Evolutionary conservation across 805 yeast species (phyloP).

Genomic region (Metschnikowia gelsemii): DNA sequence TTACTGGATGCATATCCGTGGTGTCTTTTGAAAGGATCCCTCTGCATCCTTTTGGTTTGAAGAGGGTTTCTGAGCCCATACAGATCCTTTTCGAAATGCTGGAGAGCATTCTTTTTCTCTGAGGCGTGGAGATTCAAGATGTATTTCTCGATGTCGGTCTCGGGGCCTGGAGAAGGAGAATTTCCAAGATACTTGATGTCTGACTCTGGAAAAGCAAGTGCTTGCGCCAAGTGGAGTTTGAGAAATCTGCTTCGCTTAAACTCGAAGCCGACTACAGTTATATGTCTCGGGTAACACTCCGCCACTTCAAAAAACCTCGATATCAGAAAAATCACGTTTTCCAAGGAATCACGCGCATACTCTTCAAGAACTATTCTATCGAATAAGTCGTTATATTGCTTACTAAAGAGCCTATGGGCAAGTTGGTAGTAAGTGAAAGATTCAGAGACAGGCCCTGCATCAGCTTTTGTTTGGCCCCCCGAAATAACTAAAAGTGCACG

Average conservation of each 20-base stretch:
- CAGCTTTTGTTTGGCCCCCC: slow-evolving; percentile 72
- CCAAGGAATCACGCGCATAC: slow-evolving; percentile 76
- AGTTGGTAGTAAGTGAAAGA: slow-evolving; percentile 55
- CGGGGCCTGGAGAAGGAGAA: slow-evolving; percentile 48
- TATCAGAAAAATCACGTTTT: slow-evolving; percentile 65
- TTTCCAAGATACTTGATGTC: slow-evolving; percentile 53
- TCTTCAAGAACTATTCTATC: slow-evolving; percentile 55
- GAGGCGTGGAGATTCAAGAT: slow-evolving; percentile 45
- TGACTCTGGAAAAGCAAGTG: slow-evolving; percentile 42
- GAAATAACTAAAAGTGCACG: slow-evolving; percentile 45
- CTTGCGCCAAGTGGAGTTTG: slow-evolving; percentile 48
- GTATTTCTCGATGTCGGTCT: slow-evolving; percentile 34
- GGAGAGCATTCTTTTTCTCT: slow-evolving; percentile 55
- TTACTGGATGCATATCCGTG: slow-evolving; percentile 38
- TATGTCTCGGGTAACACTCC: slow-evolving; percentile 46
- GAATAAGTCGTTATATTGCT: slow-evolving; percentile 7
- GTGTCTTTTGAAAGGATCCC: slow-evolving; percentile 56
- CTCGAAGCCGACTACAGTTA: slow-evolving; percentile 70
- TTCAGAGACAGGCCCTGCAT: slow-evolving; percentile 58
- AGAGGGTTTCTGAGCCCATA: slow-evolving; percentile 52
- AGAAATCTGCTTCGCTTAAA: slow-evolving; percentile 66
- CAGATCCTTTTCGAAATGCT: slow-evolving; percentile 54
- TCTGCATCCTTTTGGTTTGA: slow-evolving; percentile 44
- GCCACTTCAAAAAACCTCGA: slow-evolving; percentile 50
- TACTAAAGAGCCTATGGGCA: slow-evolving; percentile 31